Evolutionary conservation across 495 filamentous ascomycete genomes (phyloP), one percentile per base, ranked within the genome.

Genomic region (Aspergillus cristatus): DNA sequence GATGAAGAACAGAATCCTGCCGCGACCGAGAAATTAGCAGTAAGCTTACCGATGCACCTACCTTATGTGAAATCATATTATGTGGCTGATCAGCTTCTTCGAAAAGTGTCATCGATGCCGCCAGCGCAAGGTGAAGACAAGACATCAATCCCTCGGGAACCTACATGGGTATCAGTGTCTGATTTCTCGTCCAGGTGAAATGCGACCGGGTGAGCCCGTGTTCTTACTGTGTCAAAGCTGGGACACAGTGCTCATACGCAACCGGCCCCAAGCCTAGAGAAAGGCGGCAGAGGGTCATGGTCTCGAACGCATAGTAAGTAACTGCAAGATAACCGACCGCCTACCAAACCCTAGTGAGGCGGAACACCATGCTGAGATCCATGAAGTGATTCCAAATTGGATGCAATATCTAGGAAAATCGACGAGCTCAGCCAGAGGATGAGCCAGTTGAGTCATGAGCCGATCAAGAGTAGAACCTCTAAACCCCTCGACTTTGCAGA

Each of bases 221-320:
- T 18, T 45, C 42, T n/a, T 32, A 34, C 16, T 46, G 38, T 30
- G 26, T 37, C 30, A 37, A 38, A 13, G 38, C 29, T 18, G 34
- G 34, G 34, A 20, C 28, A 7, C 28, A 32, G 16, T 46, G 38
- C 30, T 18, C 34, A 12, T 46, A 41, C 29, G 25, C 26, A 22
- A 8, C 18, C 1, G 15, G 38, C 28, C 30, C 18, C 8, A 46
- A 34, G 32, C 18, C 33, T 16, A 41, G 24, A 18, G 34, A 40
- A 28, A 37, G 28, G 34, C 34, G 43, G 28, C 43, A 41, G 16
- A 14, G 43, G 25, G 38, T 46, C 14, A 20, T 46, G 25, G 24
- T 46, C 18, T 46, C 43, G 20, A 32, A 14, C 28, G 11, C 24
- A 34, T 46, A 37, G 43, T 46, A n/a, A 41, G 43, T 46, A n/a